Conservation (phyloP, 345 rosid genomes). For the Bruguiera gymnorhiza region DNA sequence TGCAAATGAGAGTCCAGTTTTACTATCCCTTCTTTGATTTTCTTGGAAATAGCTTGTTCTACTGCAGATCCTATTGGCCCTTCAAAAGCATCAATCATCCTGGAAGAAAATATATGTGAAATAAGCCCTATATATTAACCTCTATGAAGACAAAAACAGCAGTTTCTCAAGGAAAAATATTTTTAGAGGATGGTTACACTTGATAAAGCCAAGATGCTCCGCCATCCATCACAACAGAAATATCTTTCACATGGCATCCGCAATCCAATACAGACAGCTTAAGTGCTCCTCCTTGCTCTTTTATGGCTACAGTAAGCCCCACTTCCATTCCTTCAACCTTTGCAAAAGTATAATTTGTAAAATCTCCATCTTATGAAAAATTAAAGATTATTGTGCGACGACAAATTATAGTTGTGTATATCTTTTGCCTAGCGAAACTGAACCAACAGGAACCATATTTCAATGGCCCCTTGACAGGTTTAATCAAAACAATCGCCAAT, state of each 20-base stretch:
- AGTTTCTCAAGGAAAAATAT: background rate
- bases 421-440: background rate
- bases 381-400: background rate
- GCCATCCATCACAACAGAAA: constrained; percentile 59
- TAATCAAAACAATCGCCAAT: too few relatives aligned
- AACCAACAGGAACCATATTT: background rate
- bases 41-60: constrained; percentile 48
- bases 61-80: constrained; percentile 48
- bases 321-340: constrained; percentile 69
- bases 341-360: constrained; percentile 17
- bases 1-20: constrained; percentile 57
- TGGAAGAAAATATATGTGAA: constrained; percentile 22
- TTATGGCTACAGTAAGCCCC: constrained; percentile 31
- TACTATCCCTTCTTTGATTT: constrained; percentile 47
- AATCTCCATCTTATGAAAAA: background rate
- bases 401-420: background rate
- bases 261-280: constrained; percentile 41
- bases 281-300: constrained; percentile 43
- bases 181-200: constrained; percentile 38
- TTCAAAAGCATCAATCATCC: constrained; percentile 61
- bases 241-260: constrained; percentile 49
- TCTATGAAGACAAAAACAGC: background rate
- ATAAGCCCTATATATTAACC: background rate
- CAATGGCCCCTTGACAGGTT: background rate
- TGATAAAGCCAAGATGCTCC: constrained; percentile 90